phyloP scores from a whole-genome alignment of 805 yeast genomes.

The Vanderwaltozyma tropicalis region DNA sequence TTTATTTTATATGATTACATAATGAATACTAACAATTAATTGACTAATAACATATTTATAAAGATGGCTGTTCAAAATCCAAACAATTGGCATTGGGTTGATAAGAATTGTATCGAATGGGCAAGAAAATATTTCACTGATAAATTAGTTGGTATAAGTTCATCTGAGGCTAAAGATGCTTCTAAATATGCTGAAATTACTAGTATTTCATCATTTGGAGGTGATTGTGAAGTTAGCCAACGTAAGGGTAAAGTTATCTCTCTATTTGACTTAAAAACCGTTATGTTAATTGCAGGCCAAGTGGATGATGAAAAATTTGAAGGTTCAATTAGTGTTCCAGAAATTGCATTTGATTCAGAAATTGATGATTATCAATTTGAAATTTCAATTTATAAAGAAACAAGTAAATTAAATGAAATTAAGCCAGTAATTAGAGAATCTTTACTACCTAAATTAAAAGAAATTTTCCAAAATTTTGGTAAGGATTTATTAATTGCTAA shows the following conservation, averaged over 20 bases:
- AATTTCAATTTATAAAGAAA: conserved; percentile 48
- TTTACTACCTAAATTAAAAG: conserved; percentile 62
- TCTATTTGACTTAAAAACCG: conserved; percentile 69
- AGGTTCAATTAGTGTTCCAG: conserved; percentile 81
- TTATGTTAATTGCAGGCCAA: conserved; percentile 46
- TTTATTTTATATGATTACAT: no score
- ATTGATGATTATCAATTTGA: conserved; percentile 79
- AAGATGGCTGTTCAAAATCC: conserved; percentile 92
- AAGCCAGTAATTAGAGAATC: conserved; percentile 42
- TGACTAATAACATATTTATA: neutral
- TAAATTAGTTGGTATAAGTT: conserved; percentile 42
- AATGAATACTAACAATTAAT: no score
- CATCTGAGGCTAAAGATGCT: conserved; percentile 18
- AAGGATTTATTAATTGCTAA: conserved; percentile 62
- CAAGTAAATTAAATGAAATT: conserved; percentile 41
- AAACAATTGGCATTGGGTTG: conserved; percentile 99
- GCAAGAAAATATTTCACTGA: conserved; percentile 63
- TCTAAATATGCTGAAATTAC: conserved; percentile 27
- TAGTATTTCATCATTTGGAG: conserved; percentile 48
- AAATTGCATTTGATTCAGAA: conserved; percentile 86
- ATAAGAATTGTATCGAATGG: conserved; percentile 93
- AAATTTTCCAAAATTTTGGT: conserved; percentile 55
- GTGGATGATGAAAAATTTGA: conserved; percentile 34
- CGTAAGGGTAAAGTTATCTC: conserved; percentile 94
- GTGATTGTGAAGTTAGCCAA: conserved; percentile 95